Conservation (phyloP, 83 land plant genomes). For the Diphasiastrum complanatum region DNA sequence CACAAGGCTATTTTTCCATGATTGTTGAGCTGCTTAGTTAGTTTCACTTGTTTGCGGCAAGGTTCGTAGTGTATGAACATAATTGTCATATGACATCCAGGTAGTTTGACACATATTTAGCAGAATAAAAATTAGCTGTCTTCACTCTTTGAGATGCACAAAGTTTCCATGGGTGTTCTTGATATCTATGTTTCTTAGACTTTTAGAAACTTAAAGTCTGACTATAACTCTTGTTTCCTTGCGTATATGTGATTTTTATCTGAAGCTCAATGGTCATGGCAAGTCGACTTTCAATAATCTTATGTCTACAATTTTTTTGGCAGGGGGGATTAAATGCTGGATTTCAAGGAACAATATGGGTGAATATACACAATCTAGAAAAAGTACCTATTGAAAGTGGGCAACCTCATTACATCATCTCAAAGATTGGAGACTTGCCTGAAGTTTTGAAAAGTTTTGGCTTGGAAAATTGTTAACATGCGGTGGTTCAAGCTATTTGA, state of each 20-base stretch:
- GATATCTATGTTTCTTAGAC: background rate
- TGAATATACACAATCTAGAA: background rate
- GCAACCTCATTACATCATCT: background rate
- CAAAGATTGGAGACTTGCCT: conserved; percentile 3
- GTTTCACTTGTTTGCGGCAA: no score
- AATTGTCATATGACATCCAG: no score
- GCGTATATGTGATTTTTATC: background rate
- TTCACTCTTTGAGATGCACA: background rate
- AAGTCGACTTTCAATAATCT: background rate
- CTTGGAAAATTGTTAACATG: no score
- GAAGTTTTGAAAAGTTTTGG: background rate
- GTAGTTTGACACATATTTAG: no score
- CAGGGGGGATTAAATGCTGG: conserved; percentile 11
- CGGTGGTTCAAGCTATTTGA: no score
- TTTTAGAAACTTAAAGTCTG: background rate
- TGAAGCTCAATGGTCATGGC: background rate
- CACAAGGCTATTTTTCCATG: no score
- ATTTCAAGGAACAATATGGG: conserved; percentile 10
- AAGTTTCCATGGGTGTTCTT: background rate
- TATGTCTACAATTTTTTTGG: background rate
- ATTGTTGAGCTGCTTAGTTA: no score
- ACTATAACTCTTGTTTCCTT: background rate
- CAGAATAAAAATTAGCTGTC: no score
- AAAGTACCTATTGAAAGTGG: background rate
- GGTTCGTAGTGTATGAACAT: no score